Base-by-base conservation (phyloP, 768 basidiomycete species). In the Candolleomyces eurysporus region DNA sequence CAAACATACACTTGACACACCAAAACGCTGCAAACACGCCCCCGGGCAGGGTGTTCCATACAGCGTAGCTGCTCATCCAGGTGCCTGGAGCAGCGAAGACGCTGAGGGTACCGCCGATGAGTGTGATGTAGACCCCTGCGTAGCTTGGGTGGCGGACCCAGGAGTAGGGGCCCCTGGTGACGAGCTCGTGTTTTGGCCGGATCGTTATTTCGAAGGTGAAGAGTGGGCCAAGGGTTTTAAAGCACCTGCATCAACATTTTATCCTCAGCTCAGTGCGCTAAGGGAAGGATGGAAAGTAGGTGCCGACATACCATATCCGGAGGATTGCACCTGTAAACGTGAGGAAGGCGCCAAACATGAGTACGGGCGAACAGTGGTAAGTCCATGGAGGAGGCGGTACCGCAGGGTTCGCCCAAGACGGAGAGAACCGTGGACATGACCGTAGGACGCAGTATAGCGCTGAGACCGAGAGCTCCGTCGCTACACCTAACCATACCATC, bases 201-300 rank as follows among this genome's bases (percentile, higher is more conserved):
- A 79, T 75, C 42, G 75, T 74, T 40, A 80, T 74, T 52, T 80
- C 77, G 59, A 80, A 80, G 0, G 79, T 81, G 67, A 79, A 81
- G n/a, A 78, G 65, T 3, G 69, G 69, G 5, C 77, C 77, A 5
- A 81, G 73, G 8, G 73, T 70, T 57, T 67, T 72, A 65, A 76
- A 79, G 61, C 78, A 79, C 75, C 76, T 78, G 26, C 2, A 26
- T 26, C 26, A 31, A 26, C 5, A 17, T 4, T 32, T 54, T 31
- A 54, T 55, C 49, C 17, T 57, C 32, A 48, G 46, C 31, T 45
- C 48, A 45, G 52, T 60, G 22, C 10, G 22, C 26, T 48, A 46
- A 13, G 43, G 14, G 26, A 30, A 36, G 13, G 30, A 43, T 14
- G n/a, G 17, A 53, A 22, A 48, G 26, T 48, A 39, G n/a, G 21